A percentile compares a stretch with the other conserved stretches of the same genome.
Evolutionary conservation across 2,329 filamentous ascomycete genomes (phyloP).

Genomic region (Metarhizium guizhouense): DNA sequence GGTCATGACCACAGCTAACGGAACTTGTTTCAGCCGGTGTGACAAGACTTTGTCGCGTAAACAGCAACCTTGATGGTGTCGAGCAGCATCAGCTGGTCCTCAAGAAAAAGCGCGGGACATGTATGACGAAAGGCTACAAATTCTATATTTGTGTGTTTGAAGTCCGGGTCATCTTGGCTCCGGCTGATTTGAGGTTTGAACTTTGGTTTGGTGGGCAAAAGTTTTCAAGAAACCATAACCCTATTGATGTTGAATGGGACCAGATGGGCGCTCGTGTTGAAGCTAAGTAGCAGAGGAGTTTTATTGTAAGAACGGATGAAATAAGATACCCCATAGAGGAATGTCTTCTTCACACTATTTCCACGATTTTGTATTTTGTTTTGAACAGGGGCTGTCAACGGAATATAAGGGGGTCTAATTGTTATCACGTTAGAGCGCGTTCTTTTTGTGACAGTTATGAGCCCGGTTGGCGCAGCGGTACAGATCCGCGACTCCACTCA

Average conservation of each 20-base stretch:
- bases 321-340: too few species aligned
- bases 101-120: slow-evolving; percentile 25
- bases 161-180: slow-evolving; percentile 44
- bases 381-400: too few species aligned
- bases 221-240: slow-evolving; percentile 15
- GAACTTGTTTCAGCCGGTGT: slow-evolving; percentile 22
- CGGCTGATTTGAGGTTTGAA: slow-evolving; percentile 42
- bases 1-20: neutral
- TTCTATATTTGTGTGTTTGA: slow-evolving; percentile 35
- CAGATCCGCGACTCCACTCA: too few species aligned
- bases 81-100: slow-evolving; percentile 27
- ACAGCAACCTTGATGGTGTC: slow-evolving; percentile 30
- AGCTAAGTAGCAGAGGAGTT: neutral
- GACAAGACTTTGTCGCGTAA: slow-evolving; percentile 29
- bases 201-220: slow-evolving; percentile 26
- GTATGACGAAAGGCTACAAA: slow-evolving; percentile 23
- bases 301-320: neutral
- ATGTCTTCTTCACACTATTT: too few species aligned
- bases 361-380: too few species aligned
- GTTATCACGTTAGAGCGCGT: too few species aligned
- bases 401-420: too few species aligned
- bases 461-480: too few species aligned
- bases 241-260: slow-evolving; percentile 12
- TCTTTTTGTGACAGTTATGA: too few species aligned
- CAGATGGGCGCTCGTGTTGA: neutral